These are phyloP conservation scores for Cudoniella acicularis DNA, from an alignment of 495 filamentous ascomycete species.

Conservation along the genomic window DNA sequence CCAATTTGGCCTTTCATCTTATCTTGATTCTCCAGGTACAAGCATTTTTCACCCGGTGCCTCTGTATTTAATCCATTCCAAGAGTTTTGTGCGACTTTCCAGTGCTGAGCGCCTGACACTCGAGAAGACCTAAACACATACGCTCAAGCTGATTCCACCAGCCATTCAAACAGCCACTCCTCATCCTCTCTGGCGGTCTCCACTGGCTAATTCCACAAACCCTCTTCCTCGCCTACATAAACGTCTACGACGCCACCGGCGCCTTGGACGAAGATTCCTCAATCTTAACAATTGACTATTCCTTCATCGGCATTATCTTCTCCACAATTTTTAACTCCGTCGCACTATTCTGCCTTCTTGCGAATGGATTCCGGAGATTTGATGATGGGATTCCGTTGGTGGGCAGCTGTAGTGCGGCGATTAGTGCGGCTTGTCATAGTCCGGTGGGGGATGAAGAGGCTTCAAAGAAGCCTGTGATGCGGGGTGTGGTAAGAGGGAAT, in stretches of 20 bases:
- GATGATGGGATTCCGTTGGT: constrained; percentile 36
- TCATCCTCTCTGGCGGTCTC: constrained; percentile 22
- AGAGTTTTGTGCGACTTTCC: no score
- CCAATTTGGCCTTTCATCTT: no score
- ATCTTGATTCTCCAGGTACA: no score
- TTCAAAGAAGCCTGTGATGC: constrained; percentile 27
- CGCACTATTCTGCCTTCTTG: constrained; percentile 25
- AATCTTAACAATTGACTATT: constrained; percentile 22
- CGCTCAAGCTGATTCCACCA: no score
- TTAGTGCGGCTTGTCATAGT: constrained; percentile 47
- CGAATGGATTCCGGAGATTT: constrained; percentile 25
- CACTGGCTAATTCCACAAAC: constrained; percentile 28
- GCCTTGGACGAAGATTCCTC: constrained; percentile 2
- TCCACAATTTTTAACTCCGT: constrained; percentile 28
- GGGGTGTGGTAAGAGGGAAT: constrained; percentile 36
- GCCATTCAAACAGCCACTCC: constrained; percentile 28
- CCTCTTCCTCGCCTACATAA: constrained; percentile 23
- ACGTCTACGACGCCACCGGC: constrained; percentile 15
- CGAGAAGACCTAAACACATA: no score
- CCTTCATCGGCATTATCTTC: constrained; percentile 28
- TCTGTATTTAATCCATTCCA: no score
- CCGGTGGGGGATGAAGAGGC: constrained; percentile 13
- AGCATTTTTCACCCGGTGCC: no score
- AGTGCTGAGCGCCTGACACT: no score
- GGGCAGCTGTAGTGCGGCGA: constrained; percentile 38